Percentiles rank a stretch among this genome's conserved stretches.
phyloP scores from a whole-genome alignment of 2,329 filamentous ascomycete genomes.

The Ascochyta clinopodiicola region DNA sequence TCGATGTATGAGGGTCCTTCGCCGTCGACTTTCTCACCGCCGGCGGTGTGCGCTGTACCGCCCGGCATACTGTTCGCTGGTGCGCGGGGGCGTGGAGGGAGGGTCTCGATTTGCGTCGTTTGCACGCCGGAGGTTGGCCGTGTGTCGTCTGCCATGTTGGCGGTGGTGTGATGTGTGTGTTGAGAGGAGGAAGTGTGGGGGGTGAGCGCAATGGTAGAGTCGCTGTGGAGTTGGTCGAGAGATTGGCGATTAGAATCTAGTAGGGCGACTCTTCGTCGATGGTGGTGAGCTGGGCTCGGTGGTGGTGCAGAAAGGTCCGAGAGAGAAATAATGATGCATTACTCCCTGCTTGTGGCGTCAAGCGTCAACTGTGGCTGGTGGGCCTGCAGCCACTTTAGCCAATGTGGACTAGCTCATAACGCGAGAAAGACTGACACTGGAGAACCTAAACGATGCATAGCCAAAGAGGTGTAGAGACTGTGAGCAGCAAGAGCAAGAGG shows the following conservation, averaged over 20 bases:
- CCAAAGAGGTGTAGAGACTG: too few relatives aligned
- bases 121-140: slow-evolving; percentile 38
- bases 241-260: neutral
- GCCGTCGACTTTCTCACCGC: slow-evolving; percentile 54
- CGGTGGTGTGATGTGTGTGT: slow-evolving; percentile 19
- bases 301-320: slow-evolving; percentile 30
- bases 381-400: slow-evolving; percentile 34
- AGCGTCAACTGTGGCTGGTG: slow-evolving; percentile 26
- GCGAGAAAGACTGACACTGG: slow-evolving; percentile 2
- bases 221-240: neutral
- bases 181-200: neutral
- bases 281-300: slow-evolving; percentile 5
- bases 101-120: slow-evolving; percentile 16
- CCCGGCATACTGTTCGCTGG: slow-evolving; percentile 57
- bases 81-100: slow-evolving; percentile 27
- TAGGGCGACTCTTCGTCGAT: neutral
- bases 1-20: slow-evolving; percentile 57
- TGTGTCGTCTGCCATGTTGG: slow-evolving; percentile 56
- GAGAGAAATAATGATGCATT: slow-evolving; percentile 37
- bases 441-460: too few relatives aligned
- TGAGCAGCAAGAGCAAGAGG: too few relatives aligned
- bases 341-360: slow-evolving; percentile 9
- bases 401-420: slow-evolving; percentile 21
- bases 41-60: slow-evolving; percentile 65
- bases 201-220: neutral